A percentile compares a stretch with the other conserved stretches of the same genome.
Conservation (phyloP, 148 eudicot species). For the Suaeda aralocaspica region DNA sequence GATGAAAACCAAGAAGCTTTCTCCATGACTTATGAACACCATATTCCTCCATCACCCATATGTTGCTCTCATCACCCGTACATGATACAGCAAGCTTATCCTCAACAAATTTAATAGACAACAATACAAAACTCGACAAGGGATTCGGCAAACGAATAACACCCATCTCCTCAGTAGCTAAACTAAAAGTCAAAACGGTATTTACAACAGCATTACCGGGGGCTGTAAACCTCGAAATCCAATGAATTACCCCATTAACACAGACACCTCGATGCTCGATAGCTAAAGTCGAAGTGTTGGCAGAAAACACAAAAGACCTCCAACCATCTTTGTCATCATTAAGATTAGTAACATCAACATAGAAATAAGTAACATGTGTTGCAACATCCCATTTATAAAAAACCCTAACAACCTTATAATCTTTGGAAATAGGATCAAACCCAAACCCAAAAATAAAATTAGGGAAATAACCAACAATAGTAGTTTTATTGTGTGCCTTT, state of each 20-base stretch:
- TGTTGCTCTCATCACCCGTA: slow-evolving; percentile 11
- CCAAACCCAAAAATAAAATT: slow-evolving; percentile 16
- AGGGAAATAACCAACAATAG: neutral
- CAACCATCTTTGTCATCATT: slow-evolving; percentile 15
- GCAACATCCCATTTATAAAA: slow-evolving; percentile 6
- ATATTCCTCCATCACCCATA: slow-evolving; percentile 27
- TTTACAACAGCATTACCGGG: neutral
- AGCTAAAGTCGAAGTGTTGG: slow-evolving; percentile 5
- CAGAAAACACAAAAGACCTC: neutral
- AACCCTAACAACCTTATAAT: slow-evolving; percentile 23
- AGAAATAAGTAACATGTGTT: neutral
- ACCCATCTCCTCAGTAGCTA: slow-evolving; percentile 4
- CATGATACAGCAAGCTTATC: slow-evolving; percentile 26
- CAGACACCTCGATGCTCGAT: slow-evolving; percentile 10
- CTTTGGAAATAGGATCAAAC: slow-evolving; percentile 19
- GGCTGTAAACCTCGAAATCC: slow-evolving; percentile 14
- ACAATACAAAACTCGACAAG: slow-evolving; percentile 1
- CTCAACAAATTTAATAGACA: slow-evolving; percentile 16
- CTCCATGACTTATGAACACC: slow-evolving; percentile 18
- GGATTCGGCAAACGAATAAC: slow-evolving; percentile 10
- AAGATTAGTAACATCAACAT: slow-evolving; percentile 16
- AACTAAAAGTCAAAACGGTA: slow-evolving; percentile 11
- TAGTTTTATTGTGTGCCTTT: neutral
- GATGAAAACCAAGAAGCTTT: slow-evolving; percentile 16
- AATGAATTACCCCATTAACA: slow-evolving; percentile 20